phyloP scores from a whole-genome alignment of 225 moss, liverwort and hornwort species.

The Bryoerythrophyllum caledonicum region DNA sequence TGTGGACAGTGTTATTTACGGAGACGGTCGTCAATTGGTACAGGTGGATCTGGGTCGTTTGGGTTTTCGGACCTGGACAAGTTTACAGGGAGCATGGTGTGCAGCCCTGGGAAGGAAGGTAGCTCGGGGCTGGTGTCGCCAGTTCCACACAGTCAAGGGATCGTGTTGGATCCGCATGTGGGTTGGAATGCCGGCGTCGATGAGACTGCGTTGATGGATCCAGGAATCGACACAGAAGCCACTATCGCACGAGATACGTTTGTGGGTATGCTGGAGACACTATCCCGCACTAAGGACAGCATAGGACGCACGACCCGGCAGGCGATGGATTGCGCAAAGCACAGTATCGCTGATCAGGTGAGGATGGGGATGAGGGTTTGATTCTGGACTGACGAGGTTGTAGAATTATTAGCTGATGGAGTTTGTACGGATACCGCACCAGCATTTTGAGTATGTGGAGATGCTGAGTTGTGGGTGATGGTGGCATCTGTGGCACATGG shows the following conservation, averaged over 20 bases:
- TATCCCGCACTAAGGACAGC: slow-evolving; percentile 96
- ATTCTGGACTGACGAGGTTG: not conserved
- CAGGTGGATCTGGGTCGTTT: slow-evolving; percentile 46
- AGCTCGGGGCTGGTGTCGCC: slow-evolving; percentile 82
- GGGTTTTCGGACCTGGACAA: slow-evolving; percentile 62
- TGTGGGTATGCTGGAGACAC: slow-evolving; percentile 96
- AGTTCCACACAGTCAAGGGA: slow-evolving; percentile 38
- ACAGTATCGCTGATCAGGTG: slow-evolving; percentile 95
- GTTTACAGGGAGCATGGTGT: slow-evolving; percentile 54
- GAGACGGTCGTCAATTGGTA: slow-evolving; percentile 15
- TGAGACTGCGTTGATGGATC: slow-evolving; percentile 47
- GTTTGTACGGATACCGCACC: not conserved
- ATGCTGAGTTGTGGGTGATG: not conserved
- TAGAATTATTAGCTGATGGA: not conserved
- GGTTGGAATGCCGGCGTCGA: slow-evolving; percentile 67
- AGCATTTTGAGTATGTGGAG: not conserved
- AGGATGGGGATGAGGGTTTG: slow-evolving; percentile 2
- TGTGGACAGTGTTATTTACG: not conserved
- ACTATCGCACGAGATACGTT: slow-evolving; percentile 91
- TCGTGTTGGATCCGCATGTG: slow-evolving; percentile 34
- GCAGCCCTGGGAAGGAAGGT: slow-evolving; percentile 78
- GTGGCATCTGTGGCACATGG: not conserved
- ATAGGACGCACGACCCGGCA: slow-evolving; percentile 98
- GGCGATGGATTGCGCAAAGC: slow-evolving; percentile 95
- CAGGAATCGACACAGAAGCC: slow-evolving; percentile 72